phyloP scores from a whole-genome alignment of 768 basidiomycete species.

The Serendipita vermifera region DNA sequence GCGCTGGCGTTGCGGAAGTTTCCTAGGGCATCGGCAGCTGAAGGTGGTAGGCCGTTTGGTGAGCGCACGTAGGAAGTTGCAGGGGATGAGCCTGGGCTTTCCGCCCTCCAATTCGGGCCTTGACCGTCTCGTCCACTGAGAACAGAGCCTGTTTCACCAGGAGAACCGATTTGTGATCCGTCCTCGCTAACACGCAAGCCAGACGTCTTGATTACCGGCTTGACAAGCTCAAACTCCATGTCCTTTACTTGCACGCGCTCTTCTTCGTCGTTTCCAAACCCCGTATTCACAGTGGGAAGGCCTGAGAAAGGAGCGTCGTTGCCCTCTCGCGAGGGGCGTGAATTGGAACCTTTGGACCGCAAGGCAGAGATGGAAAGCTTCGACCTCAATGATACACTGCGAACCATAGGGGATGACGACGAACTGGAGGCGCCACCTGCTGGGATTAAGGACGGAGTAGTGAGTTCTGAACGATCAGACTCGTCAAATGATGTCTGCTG shows the following conservation, averaged over 20 bases:
- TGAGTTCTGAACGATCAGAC: conserved; percentile 25
- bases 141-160: conserved; percentile 10
- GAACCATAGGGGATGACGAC: conserved; percentile 17
- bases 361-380: conserved; percentile 62
- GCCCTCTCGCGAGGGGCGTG: background rate
- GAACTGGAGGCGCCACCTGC: conserved; percentile 25
- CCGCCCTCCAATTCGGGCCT: background rate
- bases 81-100: background rate
- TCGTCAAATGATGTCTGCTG: background rate
- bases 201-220: conserved; percentile 29
- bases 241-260: conserved; percentile 65
- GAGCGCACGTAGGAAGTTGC: background rate
- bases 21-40: background rate
- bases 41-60: background rate
- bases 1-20: background rate
- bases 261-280: conserved; percentile 26
- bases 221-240: conserved; percentile 69
- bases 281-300: conserved; percentile 18
- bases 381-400: conserved; percentile 32
- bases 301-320: conserved; percentile 10
- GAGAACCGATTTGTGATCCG: conserved; percentile 19
- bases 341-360: conserved; percentile 29
- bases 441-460: conserved; percentile 29
- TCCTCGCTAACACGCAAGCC: conserved; percentile 3
- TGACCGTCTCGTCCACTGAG: background rate